Conservation (phyloP, 768 basidiomycete species). For the Mycena haematopus region DNA sequence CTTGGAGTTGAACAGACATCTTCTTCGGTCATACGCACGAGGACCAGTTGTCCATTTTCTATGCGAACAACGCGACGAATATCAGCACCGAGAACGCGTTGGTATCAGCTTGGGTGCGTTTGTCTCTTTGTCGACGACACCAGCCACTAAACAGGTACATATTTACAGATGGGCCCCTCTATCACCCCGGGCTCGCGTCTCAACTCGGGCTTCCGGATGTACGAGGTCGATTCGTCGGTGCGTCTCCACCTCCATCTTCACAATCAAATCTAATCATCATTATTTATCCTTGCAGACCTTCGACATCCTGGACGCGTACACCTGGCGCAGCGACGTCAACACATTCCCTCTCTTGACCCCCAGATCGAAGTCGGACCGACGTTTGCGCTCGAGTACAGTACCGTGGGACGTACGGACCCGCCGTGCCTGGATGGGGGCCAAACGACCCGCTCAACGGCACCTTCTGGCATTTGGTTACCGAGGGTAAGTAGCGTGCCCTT, state of each 20-base stretch:
- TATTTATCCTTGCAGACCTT: conserved; percentile 57
- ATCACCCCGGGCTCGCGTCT: conserved; percentile 70
- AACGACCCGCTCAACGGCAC: conserved; percentile 79
- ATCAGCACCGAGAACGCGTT: conserved; percentile 18
- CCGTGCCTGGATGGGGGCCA: conserved; percentile 61
- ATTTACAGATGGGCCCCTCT: conserved; percentile 72
- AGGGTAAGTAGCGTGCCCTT: conserved; percentile 60
- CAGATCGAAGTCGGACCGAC: conserved; percentile 67
- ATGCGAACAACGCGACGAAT: conserved; percentile 30
- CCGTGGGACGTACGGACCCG: conserved; percentile 70
- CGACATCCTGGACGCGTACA: conserved; percentile 78
- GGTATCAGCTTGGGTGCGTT: conserved; percentile 42
- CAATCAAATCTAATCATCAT: no score
- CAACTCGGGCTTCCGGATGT: conserved; percentile 76
- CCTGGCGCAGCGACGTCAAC: conserved; percentile 73
- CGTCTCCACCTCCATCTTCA: background rate
- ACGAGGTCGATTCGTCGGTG: conserved; percentile 65
- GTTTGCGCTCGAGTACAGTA: conserved; percentile 70
- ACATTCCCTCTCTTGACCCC: conserved; percentile 61
- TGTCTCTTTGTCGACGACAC: conserved; percentile 16
- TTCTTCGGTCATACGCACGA: conserved; percentile 67
- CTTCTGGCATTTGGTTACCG: conserved; percentile 84
- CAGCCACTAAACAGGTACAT: no score
- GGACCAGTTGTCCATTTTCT: conserved; percentile 47
- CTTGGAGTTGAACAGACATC: no score